Conservation (phyloP, 2,329 filamentous ascomycete genomes). For the Talaromyces sp. region DNA sequence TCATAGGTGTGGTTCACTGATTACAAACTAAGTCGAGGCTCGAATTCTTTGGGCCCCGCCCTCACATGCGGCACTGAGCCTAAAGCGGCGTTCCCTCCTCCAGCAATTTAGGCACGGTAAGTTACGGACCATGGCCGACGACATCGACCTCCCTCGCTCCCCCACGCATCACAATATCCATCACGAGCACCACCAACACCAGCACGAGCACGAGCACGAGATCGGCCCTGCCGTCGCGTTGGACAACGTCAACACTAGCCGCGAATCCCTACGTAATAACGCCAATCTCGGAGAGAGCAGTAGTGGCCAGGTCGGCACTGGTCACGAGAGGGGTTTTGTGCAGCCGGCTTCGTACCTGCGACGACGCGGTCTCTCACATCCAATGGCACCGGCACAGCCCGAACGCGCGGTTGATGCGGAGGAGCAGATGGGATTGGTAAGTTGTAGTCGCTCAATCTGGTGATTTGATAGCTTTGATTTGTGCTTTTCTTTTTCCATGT, state of each 20-base stretch:
- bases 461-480: neutral
- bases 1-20: no score
- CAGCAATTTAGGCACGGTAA: slow-evolving; percentile 6
- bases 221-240: slow-evolving; percentile 18
- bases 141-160: slow-evolving; percentile 21
- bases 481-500: neutral
- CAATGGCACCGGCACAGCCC: slow-evolving; percentile 39
- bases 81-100: slow-evolving; percentile 14
- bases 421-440: slow-evolving; percentile 49
- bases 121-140: slow-evolving; percentile 25
- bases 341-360: slow-evolving; percentile 49
- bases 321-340: slow-evolving; percentile 47
- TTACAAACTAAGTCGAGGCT: neutral
- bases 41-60: slow-evolving; percentile 1
- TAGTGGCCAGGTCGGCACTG: slow-evolving; percentile 19
- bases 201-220: slow-evolving; percentile 1
- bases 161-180: slow-evolving; percentile 22
- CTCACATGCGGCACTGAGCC: slow-evolving; percentile 13
- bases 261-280: neutral
- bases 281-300: slow-evolving; percentile 11
- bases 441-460: slow-evolving; percentile 21
- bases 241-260: slow-evolving; percentile 10
- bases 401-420: slow-evolving; percentile 49
- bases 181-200: neutral
- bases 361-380: slow-evolving; percentile 36